Evolutionary conservation across 371 early-diverging fungal species (phyloP).

Genomic region (Mortierella sp.): DNA sequence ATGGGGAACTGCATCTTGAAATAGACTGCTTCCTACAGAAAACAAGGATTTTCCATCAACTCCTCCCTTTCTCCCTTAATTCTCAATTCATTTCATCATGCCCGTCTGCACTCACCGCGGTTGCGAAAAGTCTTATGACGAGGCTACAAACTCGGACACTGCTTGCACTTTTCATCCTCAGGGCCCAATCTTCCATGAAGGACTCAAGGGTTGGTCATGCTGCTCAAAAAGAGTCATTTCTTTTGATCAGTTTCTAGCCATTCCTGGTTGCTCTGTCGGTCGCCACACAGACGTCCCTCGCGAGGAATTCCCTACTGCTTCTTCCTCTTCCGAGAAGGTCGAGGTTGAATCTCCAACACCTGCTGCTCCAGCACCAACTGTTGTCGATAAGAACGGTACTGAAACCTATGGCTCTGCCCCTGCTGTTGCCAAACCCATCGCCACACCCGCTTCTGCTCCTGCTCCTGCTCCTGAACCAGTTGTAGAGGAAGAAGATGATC

Average conservation of each 20-base stretch:
- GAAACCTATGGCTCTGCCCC: constrained; percentile 34
- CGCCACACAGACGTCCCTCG: constrained; percentile 71
- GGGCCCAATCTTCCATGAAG: constrained; percentile 94
- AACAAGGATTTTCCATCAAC: constrained; percentile 1
- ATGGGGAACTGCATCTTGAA: neutral
- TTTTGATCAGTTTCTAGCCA: constrained; percentile 93
- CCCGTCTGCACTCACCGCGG: constrained; percentile 81
- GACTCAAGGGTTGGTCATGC: constrained; percentile 95
- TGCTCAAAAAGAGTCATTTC: constrained; percentile 91
- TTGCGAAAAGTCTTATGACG: constrained; percentile 85
- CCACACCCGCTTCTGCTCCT: constrained; percentile 24
- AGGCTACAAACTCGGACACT: constrained; percentile 75
- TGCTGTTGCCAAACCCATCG: constrained; percentile 14
- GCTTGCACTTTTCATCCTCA: constrained; percentile 86
- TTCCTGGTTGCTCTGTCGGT: constrained; percentile 82
- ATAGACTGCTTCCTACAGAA: constrained; percentile 17
- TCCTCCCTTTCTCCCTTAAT: neutral
- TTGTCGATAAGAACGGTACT: constrained; percentile 30
- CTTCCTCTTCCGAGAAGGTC: constrained; percentile 27
- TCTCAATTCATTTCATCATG: constrained; percentile 53
- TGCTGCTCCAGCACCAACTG: constrained; percentile 22
- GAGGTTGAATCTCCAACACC: constrained; percentile 17
- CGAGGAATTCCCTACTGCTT: constrained; percentile 54
- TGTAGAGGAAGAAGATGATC: constrained; percentile 81
- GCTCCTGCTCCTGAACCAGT: constrained; percentile 51